Percentiles rank a stretch among this genome's conserved stretches.
These are phyloP conservation scores for Caloboletus firmus DNA, from an alignment of 1,284 basidiomycete genomes.

Conservation along the genomic window DNA sequence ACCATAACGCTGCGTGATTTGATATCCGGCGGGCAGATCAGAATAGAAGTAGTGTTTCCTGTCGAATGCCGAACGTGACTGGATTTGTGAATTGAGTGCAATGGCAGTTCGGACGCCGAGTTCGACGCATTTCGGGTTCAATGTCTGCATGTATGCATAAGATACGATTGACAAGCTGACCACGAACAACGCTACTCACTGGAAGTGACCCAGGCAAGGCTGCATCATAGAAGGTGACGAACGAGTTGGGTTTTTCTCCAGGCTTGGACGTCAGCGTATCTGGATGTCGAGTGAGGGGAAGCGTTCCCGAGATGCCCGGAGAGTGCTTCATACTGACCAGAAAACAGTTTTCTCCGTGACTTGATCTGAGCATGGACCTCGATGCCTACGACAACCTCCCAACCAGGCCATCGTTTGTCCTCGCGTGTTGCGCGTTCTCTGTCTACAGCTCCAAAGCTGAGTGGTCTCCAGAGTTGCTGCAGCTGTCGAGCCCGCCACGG, in stretches of 20 bases:
- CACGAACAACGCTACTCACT: constrained; percentile 46
- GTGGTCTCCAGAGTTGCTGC: constrained; percentile 14
- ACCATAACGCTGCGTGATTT: constrained; percentile 96
- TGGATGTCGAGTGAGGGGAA: constrained; percentile 25
- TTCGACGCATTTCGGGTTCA: constrained; percentile 81
- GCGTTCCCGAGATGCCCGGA: neutral
- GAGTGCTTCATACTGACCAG: constrained; percentile 51
- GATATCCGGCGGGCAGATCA: constrained; percentile 92
- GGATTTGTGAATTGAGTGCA: constrained; percentile 76
- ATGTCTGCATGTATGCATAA: constrained; percentile 47
- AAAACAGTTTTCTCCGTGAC: constrained; percentile 88
- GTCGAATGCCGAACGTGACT: constrained; percentile 82
- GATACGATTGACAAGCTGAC: neutral
- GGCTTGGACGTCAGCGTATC: constrained; percentile 54
- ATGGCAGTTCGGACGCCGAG: constrained; percentile 82
- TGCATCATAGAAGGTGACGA: constrained; percentile 84
- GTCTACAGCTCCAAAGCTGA: constrained; percentile 5
- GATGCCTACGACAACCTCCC: constrained; percentile 89
- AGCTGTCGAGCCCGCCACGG: constrained; percentile 19
- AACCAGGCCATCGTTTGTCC: constrained; percentile 57
- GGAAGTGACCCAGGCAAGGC: constrained; percentile 93
- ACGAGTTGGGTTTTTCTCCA: constrained; percentile 64
- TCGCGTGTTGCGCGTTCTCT: constrained; percentile 20
- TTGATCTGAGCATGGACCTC: constrained; percentile 96
- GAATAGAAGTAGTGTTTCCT: constrained; percentile 99